Percentiles rank a stretch among this genome's conserved stretches.
These are phyloP conservation scores for Hypoxylon rubiginosum DNA, from an alignment of 2,329 filamentous ascomycete genomes.

Conservation along the genomic window DNA sequence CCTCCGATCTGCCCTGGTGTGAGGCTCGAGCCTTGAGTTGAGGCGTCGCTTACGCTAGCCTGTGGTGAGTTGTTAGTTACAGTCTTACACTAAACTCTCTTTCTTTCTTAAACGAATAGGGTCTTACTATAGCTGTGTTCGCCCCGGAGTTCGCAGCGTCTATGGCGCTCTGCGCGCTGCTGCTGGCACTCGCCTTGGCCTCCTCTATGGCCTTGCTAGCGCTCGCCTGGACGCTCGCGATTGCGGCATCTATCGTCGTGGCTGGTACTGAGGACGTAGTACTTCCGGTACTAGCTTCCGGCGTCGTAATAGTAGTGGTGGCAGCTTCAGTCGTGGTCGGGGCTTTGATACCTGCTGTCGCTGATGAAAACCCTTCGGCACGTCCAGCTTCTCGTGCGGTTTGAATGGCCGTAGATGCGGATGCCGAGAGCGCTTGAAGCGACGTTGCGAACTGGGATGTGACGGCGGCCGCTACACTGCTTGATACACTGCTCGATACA, in stretches of 20 bases:
- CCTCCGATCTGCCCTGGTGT: slow-evolving; percentile 31
- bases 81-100: not conserved
- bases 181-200: slow-evolving; percentile 24
- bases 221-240: slow-evolving; percentile 24
- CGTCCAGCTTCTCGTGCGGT: slow-evolving; percentile 18
- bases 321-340: not conserved
- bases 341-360: not conserved
- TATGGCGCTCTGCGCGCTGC: slow-evolving; percentile 26
- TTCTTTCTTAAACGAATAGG: not conserved
- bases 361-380: slow-evolving; percentile 9
- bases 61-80: slow-evolving; percentile 14
- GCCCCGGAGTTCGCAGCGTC: slow-evolving; percentile 23
- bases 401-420: slow-evolving; percentile 15
- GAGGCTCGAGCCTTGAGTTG: slow-evolving; percentile 23
- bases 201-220: slow-evolving; percentile 26
- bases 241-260: slow-evolving; percentile 7
- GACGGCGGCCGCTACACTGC: slow-evolving; percentile 27
- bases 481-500: slow-evolving; percentile 24
- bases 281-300: not conserved
- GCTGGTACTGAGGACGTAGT: not conserved
- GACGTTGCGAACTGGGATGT: slow-evolving; percentile 9
- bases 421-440: slow-evolving; percentile 17
- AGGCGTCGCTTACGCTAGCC: slow-evolving; percentile 7
- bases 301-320: slow-evolving; percentile 3
- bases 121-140: slow-evolving; percentile 28